phyloP scores from a whole-genome alignment of 352 stramenopile genomes.

The Globisporangium sylvaticum region DNA sequence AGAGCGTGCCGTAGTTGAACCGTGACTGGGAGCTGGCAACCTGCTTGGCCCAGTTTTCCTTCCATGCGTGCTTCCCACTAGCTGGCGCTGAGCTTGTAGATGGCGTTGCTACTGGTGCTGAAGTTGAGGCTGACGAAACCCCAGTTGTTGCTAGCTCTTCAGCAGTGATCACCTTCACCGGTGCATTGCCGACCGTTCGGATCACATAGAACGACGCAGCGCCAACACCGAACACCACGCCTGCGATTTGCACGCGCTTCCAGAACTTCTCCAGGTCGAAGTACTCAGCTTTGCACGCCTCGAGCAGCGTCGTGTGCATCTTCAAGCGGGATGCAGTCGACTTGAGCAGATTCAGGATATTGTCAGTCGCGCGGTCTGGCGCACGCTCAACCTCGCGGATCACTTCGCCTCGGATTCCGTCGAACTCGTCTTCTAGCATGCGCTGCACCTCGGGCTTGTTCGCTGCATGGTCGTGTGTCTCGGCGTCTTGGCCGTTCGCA shows the following conservation, averaged over 20 bases:
- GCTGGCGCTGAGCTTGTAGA: not conserved
- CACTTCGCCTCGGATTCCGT: constrained; percentile 79
- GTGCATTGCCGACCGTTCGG: constrained; percentile 47
- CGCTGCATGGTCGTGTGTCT: constrained; percentile 1
- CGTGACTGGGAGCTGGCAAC: constrained; percentile 60
- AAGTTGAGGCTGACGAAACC: constrained; percentile 10
- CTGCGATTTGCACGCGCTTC: constrained; percentile 66
- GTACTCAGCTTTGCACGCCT: constrained; percentile 79
- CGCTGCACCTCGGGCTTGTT: constrained; percentile 40
- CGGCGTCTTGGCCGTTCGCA: constrained; percentile 2
- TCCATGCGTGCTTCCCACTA: constrained; percentile 36
- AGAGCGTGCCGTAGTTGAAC: constrained; percentile 68
- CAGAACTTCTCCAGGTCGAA: constrained; percentile 65
- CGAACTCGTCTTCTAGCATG: constrained; percentile 85
- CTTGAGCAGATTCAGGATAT: constrained; percentile 79
- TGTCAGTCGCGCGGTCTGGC: constrained; percentile 80
- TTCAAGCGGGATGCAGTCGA: constrained; percentile 74
- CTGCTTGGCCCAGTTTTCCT: constrained; percentile 77
- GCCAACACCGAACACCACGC: constrained; percentile 53
- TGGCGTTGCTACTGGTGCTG: not conserved
- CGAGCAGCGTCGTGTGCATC: constrained; percentile 79
- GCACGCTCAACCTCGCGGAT: constrained; percentile 79
- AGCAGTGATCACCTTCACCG: constrained; percentile 27
- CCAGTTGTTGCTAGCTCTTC: constrained; percentile 17
- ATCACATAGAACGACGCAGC: constrained; percentile 75